These are phyloP conservation scores for Fraxinus sp. DNA, from an alignment of 305 asterid genomes.

Conservation along the genomic window DNA sequence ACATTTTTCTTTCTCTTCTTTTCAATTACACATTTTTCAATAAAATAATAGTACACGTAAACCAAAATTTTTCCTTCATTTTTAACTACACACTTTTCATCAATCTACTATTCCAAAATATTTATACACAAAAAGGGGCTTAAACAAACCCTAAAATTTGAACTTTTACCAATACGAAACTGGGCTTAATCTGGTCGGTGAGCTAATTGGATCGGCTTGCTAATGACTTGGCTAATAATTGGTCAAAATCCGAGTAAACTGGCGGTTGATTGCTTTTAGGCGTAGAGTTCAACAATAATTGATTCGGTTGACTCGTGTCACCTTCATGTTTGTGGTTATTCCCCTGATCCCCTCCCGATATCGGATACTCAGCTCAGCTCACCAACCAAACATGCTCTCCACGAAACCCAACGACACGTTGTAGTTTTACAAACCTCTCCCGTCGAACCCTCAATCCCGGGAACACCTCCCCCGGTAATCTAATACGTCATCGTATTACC, in stretches of 20 bases:
- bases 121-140: too few species aligned
- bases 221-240: background rate
- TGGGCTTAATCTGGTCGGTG: background rate
- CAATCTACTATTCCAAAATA: too few species aligned
- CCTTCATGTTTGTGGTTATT: background rate
- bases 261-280: background rate
- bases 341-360: background rate
- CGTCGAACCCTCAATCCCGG: slow-evolving; percentile 31
- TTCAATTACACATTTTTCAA: too few species aligned
- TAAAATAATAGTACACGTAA: too few species aligned
- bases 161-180: background rate
- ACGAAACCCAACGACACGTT: background rate
- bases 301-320: background rate
- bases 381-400: background rate
- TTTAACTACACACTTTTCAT: too few species aligned
- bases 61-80: too few species aligned
- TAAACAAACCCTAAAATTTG: too few species aligned
- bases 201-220: background rate
- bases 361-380: background rate
- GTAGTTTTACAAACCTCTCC: slow-evolving; percentile 46
- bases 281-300: background rate
- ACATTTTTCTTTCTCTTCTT: too few species aligned
- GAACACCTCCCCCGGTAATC: slow-evolving; percentile 37
- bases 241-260: background rate
- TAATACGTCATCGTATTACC: slow-evolving; percentile 60